These are phyloP conservation scores for Lentinula edodes DNA, from an alignment of 768 basidiomycete species.

Conservation along the genomic window DNA sequence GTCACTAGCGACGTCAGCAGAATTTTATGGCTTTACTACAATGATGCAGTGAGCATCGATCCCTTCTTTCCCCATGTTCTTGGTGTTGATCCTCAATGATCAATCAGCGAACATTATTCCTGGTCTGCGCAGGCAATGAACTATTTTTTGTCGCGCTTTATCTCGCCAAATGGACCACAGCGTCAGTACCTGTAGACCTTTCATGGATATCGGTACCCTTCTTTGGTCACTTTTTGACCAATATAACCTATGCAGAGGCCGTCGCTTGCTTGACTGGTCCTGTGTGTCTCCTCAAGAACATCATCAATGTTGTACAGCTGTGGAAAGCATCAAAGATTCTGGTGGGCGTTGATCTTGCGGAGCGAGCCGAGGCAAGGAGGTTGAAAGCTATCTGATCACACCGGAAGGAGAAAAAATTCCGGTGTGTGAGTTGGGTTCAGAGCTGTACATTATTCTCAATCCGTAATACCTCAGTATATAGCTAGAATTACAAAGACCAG, in stretches of 20 bases:
- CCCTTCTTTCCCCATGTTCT: neutral
- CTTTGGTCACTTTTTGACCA: constrained; percentile 21
- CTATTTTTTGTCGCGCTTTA: constrained; percentile 94
- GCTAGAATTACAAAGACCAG: neutral
- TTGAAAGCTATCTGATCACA: constrained; percentile 13
- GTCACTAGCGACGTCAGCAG: constrained; percentile 90
- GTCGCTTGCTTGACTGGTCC: constrained; percentile 60
- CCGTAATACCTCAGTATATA: neutral
- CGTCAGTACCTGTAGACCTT: constrained; percentile 52
- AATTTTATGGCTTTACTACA: constrained; percentile 92
- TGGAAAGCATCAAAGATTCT: constrained; percentile 98
- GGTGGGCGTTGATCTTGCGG: constrained; percentile 89
- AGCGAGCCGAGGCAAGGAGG: constrained; percentile 63
- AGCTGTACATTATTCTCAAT: neutral
- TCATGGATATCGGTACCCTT: constrained; percentile 5
- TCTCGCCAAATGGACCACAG: constrained; percentile 79
- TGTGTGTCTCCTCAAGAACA: constrained; percentile 76
- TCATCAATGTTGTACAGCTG: constrained; percentile 93
- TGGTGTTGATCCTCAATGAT: neutral
- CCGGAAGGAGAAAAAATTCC: no score
- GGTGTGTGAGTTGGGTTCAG: neutral
- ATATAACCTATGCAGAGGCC: constrained; percentile 71
- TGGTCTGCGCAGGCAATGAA: constrained; percentile 94
- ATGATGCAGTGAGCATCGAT: constrained; percentile 65
- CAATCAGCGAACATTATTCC: constrained; percentile 74